These are phyloP conservation scores for Barnettozyma wickerhamii DNA, from an alignment of 805 yeast species.

Conservation along the genomic window DNA sequence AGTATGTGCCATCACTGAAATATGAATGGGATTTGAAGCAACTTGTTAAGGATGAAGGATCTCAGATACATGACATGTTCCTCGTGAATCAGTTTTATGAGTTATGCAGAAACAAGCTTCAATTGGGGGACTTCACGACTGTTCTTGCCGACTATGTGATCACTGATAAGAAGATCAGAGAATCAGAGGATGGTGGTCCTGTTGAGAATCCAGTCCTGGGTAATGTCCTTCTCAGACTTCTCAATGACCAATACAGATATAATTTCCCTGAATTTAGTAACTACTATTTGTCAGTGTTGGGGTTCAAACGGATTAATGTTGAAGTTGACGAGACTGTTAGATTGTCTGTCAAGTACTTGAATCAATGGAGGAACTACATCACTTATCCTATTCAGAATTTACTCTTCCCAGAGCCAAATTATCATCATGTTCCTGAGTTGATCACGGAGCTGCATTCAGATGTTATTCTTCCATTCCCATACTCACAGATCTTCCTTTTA, in stretches of 20 bases:
- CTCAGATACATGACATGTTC: slow-evolving; percentile 1
- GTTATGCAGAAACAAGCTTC: background rate
- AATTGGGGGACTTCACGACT: slow-evolving; percentile 9
- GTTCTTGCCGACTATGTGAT: slow-evolving; percentile 3
- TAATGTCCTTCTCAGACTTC: slow-evolving; percentile 9
- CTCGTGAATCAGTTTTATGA: slow-evolving; percentile 1
- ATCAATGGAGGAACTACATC: slow-evolving; percentile 17
- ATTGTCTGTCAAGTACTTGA: background rate
- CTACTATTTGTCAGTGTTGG: slow-evolving; percentile 4
- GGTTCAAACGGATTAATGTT: background rate
- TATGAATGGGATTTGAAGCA: slow-evolving; percentile 1
- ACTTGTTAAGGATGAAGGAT: background rate
- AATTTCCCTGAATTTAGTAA: slow-evolving; percentile 10
- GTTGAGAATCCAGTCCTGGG: slow-evolving; percentile 5
- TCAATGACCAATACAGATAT: slow-evolving; percentile 7
- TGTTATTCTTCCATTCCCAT: slow-evolving; percentile 1
- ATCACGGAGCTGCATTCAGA: background rate
- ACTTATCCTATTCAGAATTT: slow-evolving; percentile 6
- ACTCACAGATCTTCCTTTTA: background rate
- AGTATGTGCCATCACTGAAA: background rate
- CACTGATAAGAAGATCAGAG: background rate
- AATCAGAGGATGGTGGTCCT: background rate
- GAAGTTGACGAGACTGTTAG: background rate
- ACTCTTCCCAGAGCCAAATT: background rate
- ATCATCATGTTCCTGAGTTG: background rate